phyloP scores from a whole-genome alignment of 306 rosid species.

The Coriaria nepalensis region DNA sequence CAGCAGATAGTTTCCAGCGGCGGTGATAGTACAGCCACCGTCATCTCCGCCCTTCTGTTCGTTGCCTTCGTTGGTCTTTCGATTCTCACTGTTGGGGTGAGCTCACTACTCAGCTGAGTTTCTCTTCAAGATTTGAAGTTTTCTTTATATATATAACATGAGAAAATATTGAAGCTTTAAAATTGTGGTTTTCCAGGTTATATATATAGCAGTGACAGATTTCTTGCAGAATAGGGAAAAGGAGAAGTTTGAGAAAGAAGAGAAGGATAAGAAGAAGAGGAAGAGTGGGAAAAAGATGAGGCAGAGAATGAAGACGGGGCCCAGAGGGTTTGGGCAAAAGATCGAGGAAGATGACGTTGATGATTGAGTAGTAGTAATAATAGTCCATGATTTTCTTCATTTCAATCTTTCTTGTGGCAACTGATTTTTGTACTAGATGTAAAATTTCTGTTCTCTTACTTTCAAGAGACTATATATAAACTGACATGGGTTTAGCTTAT shows the following conservation, averaged over 20 bases:
- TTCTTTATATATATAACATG: background rate
- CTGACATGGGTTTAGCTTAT: no score
- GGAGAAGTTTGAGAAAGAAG: conserved; percentile 80
- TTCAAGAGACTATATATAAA: no score
- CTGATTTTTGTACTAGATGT: background rate
- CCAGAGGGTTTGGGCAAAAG: conserved; percentile 74
- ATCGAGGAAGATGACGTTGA: conserved; percentile 18
- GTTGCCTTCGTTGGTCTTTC: conserved; percentile 61
- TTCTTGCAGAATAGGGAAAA: conserved; percentile 77
- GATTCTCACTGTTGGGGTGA: conserved; percentile 75
- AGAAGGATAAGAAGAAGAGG: conserved; percentile 25
- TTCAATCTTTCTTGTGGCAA: no score
- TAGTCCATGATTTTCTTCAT: no score
- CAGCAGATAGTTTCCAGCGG: conserved; percentile 33
- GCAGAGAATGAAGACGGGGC: conserved; percentile 46
- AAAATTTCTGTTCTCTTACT: conserved; percentile 16
- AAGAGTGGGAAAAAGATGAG: conserved; percentile 38
- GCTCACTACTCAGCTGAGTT: background rate
- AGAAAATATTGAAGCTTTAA: conserved; percentile 2
- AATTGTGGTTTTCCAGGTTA: conserved; percentile 32
- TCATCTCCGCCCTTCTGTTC: conserved; percentile 49
- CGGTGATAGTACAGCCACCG: conserved; percentile 34
- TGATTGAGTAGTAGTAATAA: conserved; percentile 6
- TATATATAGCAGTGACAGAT: conserved; percentile 69
- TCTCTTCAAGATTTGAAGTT: background rate